These are phyloP conservation scores for Acanthochlamys bracteata DNA, from an alignment of 106 monocot species.

Conservation along the genomic window DNA sequence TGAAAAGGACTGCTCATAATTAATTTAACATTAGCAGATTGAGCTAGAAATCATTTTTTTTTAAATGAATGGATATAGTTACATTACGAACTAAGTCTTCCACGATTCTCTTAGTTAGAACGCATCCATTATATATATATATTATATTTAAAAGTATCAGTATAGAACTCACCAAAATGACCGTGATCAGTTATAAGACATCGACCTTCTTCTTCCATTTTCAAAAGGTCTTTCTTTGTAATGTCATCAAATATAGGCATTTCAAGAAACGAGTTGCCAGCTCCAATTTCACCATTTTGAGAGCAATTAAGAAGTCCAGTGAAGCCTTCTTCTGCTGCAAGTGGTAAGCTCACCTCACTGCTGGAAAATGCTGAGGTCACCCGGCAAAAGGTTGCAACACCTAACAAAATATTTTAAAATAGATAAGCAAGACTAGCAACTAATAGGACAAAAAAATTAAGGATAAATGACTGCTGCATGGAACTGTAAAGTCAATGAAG, in stretches of 20 bases:
- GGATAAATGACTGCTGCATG: too few species aligned
- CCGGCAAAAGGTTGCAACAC: slow-evolving; percentile 91
- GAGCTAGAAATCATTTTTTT: too few species aligned
- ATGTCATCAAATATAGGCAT: slow-evolving; percentile 40
- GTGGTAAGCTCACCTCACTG: slow-evolving; percentile 68
- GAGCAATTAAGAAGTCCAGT: slow-evolving; percentile 55
- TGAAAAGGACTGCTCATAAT: slow-evolving; percentile 68
- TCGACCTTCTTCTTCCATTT: slow-evolving; percentile 81
- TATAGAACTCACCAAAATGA: slow-evolving; percentile 67
- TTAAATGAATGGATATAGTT: too few species aligned
- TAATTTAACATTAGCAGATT: too few species aligned
- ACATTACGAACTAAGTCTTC: too few species aligned
- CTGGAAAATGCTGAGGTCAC: slow-evolving; percentile 77
- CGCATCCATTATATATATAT: too few species aligned
- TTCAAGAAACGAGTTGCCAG: slow-evolving; percentile 26
- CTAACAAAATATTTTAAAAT: slow-evolving; percentile 21
- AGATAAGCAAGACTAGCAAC: neutral
- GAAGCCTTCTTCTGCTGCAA: slow-evolving; percentile 91
- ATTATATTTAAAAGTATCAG: too few species aligned
- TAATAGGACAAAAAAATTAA: too few species aligned
- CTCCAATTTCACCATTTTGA: slow-evolving; percentile 21
- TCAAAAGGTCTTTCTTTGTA: slow-evolving; percentile 53
- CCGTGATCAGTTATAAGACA: slow-evolving; percentile 96
- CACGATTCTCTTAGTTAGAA: too few species aligned
- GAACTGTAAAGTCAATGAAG: too few species aligned